A percentile compares a stretch with the other conserved stretches of the same genome.
phyloP scores from a whole-genome alignment of 768 basidiomycete species.

The Phylloporus arenicola region DNA sequence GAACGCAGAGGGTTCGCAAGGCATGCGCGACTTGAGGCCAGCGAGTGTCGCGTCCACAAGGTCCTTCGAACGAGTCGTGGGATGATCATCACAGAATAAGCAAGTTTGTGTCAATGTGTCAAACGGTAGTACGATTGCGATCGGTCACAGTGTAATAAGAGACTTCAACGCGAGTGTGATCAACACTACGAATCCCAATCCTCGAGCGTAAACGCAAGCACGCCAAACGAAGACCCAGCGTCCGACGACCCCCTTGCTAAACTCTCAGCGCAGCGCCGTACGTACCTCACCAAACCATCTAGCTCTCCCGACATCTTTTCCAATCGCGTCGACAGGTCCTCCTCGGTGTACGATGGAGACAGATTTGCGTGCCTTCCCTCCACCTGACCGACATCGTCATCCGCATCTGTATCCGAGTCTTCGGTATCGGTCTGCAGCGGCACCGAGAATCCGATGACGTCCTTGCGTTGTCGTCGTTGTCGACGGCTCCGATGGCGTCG shows the following conservation, averaged over 20 bases:
- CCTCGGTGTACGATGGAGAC: conserved; percentile 40
- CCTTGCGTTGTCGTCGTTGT: conserved; percentile 46
- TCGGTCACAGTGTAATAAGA: too few relatives aligned
- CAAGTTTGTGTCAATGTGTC: too few relatives aligned
- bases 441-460: conserved; percentile 59
- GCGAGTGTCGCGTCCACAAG: not conserved
- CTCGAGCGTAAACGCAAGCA: conserved; percentile 71
- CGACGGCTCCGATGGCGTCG: conserved; percentile 61
- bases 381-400: conserved; percentile 8
- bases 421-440: conserved; percentile 26
- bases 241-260: conserved; percentile 58
- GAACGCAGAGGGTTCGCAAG: not conserved
- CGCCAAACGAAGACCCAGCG: conserved; percentile 57
- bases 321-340: conserved; percentile 44
- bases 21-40: not conserved
- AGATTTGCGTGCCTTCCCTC: conserved; percentile 22
- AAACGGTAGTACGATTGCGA: too few relatives aligned
- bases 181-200: conserved; percentile 56
- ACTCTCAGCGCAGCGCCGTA: conserved; percentile 64
- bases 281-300: conserved; percentile 64
- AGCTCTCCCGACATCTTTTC: conserved; percentile 66
- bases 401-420: conserved; percentile 24
- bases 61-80: not conserved
- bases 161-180: too few relatives aligned
- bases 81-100: conserved; percentile 1